Evolutionary conservation across 352 stramenopile genomes (phyloP).

Genomic region (Phytopythium helicoides): DNA sequence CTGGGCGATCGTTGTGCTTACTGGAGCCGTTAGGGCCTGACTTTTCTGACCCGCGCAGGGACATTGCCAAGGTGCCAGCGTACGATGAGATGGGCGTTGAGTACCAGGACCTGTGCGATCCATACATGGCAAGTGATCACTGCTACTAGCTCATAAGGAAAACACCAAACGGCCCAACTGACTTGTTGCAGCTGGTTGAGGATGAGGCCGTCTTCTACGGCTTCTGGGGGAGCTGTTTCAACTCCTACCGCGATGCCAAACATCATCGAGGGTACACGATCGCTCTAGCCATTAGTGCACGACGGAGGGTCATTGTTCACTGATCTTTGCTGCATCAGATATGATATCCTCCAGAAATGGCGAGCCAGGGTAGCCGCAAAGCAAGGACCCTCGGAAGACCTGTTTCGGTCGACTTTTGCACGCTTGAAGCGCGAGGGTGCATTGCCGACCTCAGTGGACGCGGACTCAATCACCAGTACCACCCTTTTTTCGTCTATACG

Average conservation of each 20-base stretch:
- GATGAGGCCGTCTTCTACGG: conserved; percentile 87
- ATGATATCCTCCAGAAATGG: conserved; percentile 66
- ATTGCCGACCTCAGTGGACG: conserved; percentile 24
- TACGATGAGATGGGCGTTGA: conserved; percentile 80
- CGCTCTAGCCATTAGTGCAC: neutral
- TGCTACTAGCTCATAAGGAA: neutral
- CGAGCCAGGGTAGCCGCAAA: conserved; percentile 23
- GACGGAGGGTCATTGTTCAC: neutral
- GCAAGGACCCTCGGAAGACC: conserved; percentile 3
- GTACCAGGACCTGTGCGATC: conserved; percentile 90
- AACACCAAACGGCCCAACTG: no score
- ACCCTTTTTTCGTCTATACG: conserved; percentile 92
- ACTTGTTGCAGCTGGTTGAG: conserved; percentile 46
- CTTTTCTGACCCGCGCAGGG: conserved; percentile 21
- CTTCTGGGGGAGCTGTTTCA: conserved; percentile 90
- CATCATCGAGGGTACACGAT: conserved; percentile 69
- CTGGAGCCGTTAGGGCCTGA: neutral
- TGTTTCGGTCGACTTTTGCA: conserved; percentile 42
- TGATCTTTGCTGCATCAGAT: conserved; percentile 14
- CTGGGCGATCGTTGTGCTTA: neutral
- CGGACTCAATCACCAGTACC: conserved; percentile 36
- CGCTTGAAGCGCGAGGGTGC: conserved; percentile 25
- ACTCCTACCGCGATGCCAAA: conserved; percentile 78
- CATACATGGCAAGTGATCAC: conserved; percentile 50
- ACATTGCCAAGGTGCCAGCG: conserved; percentile 81